Evolutionary conservation across 1,139 yeast species (phyloP).

Genomic region (Taphrina communis): DNA sequence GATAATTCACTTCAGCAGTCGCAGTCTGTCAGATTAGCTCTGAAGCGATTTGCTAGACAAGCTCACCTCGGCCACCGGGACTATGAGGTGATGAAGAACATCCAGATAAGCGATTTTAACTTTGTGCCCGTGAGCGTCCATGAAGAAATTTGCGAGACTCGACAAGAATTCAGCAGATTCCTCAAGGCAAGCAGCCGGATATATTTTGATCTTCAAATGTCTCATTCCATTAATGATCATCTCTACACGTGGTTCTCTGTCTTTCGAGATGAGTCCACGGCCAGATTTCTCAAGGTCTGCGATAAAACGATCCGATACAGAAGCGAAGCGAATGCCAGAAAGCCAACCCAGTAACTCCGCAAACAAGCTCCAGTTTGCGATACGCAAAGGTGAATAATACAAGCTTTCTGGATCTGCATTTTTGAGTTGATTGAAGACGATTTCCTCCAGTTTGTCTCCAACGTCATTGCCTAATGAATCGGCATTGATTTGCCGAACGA

Average conservation of each 20-base stretch:
- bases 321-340: slow-evolving; percentile 80
- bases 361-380: slow-evolving; percentile 92
- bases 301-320: slow-evolving; percentile 91
- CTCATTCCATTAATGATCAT: slow-evolving; percentile 90
- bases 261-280: slow-evolving; percentile 56
- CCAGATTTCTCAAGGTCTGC: slow-evolving; percentile 78
- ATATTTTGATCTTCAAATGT: slow-evolving; percentile 71
- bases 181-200: slow-evolving; percentile 87
- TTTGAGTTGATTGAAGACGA: slow-evolving; percentile 85
- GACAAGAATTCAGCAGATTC: slow-evolving; percentile 89
- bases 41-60: not conserved
- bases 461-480: slow-evolving; percentile 77
- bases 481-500: slow-evolving; percentile 82
- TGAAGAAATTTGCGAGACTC: slow-evolving; percentile 82
- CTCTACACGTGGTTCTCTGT: slow-evolving; percentile 74
- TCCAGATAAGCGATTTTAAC: slow-evolving; percentile 78
- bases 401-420: slow-evolving; percentile 80
- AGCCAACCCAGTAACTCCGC: slow-evolving; percentile 88
- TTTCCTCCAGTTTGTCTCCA: slow-evolving; percentile 85
- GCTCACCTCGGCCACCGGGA: slow-evolving; percentile 70
- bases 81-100: slow-evolving; percentile 71
- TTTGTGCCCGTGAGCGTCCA: slow-evolving; percentile 67
- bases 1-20: slow-evolving; percentile 95
- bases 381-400: slow-evolving; percentile 71
- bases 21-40: slow-evolving; percentile 54